Evolutionary conservation across 2,329 filamentous ascomycete species (phyloP).

Genomic region (Botryotinia convoluta): DNA sequence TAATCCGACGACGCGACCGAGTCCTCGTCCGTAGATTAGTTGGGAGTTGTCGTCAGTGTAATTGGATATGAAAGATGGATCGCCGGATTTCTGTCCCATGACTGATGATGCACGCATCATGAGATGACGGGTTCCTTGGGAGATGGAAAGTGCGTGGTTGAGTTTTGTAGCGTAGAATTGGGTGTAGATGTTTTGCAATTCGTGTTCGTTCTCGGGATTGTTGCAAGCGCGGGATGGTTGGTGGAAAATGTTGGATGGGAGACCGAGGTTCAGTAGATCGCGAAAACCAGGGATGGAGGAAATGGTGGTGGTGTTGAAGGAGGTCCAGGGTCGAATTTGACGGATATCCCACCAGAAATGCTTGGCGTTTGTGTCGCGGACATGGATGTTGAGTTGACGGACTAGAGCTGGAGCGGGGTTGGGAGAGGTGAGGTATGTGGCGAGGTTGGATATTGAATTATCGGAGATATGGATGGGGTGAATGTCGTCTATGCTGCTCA

Average conservation of each 20-base stretch:
- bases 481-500: slow-evolving; percentile 36
- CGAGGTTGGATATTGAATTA: slow-evolving; percentile 61
- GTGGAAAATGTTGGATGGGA: slow-evolving; percentile 61
- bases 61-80: slow-evolving; percentile 48
- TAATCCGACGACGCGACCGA: slow-evolving; percentile 73
- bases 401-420: slow-evolving; percentile 84
- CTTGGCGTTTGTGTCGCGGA: slow-evolving; percentile 65
- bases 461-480: slow-evolving; percentile 38
- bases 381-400: slow-evolving; percentile 69
- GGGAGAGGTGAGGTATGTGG: slow-evolving; percentile 72
- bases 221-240: slow-evolving; percentile 47
- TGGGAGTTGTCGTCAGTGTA: slow-evolving; percentile 50
- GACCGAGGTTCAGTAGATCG: slow-evolving; percentile 67
- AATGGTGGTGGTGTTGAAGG: slow-evolving; percentile 73
- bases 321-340: slow-evolving; percentile 78
- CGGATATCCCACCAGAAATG: slow-evolving; percentile 97
- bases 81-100: slow-evolving; percentile 28
- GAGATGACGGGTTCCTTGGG: slow-evolving; percentile 63
- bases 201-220: slow-evolving; percentile 74
- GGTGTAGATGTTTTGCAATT: slow-evolving; percentile 72
- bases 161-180: slow-evolving; percentile 81
- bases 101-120: slow-evolving; percentile 35
- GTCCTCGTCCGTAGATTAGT: slow-evolving; percentile 47
- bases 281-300: slow-evolving; percentile 70
- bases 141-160: slow-evolving; percentile 77